Percentiles rank a stretch among this genome's conserved stretches.
These are phyloP conservation scores for Mucor mucedo DNA, from an alignment of 371 early-diverging fungal genomes.

Conservation along the genomic window DNA sequence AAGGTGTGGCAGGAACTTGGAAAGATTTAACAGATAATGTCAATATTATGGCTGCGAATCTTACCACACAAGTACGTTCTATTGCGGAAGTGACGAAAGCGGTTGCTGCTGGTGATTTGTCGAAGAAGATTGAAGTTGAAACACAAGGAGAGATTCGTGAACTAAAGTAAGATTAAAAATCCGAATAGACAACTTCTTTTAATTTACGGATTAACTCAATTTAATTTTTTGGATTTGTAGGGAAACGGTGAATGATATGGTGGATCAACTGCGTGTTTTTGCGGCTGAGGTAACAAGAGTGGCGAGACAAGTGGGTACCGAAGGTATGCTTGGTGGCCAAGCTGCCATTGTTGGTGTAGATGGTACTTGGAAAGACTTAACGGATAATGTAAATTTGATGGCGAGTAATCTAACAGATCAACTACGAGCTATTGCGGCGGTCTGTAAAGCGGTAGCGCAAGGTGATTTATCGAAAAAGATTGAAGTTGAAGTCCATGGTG, in stretches of 20 bases:
- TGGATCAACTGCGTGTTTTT: slow-evolving; percentile 35
- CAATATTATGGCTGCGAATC: slow-evolving; percentile 38
- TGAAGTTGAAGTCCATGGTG: slow-evolving; percentile 40
- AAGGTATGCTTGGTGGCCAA: slow-evolving; percentile 36
- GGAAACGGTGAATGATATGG: slow-evolving; percentile 35
- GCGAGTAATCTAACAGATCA: slow-evolving; percentile 39
- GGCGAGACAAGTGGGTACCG: slow-evolving; percentile 33
- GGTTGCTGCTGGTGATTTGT: slow-evolving; percentile 38
- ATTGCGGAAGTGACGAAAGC: slow-evolving; percentile 39
- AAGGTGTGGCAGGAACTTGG: slow-evolving; percentile 48
- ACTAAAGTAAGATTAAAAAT: slow-evolving; percentile 16
- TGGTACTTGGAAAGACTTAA: slow-evolving; percentile 63
- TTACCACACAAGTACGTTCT: slow-evolving; percentile 35
- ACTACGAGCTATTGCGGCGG: slow-evolving; percentile 37
- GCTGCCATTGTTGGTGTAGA: slow-evolving; percentile 56
- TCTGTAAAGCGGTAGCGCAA: slow-evolving; percentile 40
- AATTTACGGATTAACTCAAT: not conserved
- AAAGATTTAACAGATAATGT: slow-evolving; percentile 47
- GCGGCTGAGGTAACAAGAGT: slow-evolving; percentile 38
- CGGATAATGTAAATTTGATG: slow-evolving; percentile 47
- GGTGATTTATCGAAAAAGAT: slow-evolving; percentile 41
- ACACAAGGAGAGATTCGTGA: slow-evolving; percentile 44
- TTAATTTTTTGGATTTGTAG: slow-evolving; percentile 3
- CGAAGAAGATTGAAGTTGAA: slow-evolving; percentile 38
- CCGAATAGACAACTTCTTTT: too few relatives aligned